phyloP scores from a whole-genome alignment of 2,329 filamentous ascomycete species.

The Sporothrix pallida region DNA sequence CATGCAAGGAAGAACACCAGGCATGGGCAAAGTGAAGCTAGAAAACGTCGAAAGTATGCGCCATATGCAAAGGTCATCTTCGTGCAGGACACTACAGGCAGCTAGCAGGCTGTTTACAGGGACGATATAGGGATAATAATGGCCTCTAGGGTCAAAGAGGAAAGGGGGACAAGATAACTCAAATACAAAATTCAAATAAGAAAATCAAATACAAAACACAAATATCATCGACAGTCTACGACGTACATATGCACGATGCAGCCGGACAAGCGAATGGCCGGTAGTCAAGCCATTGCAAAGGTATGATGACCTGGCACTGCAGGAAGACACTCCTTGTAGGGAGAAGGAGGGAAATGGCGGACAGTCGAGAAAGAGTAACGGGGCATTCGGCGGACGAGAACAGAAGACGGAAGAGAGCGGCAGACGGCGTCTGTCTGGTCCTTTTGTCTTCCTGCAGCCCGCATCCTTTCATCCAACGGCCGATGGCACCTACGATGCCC shows the following conservation, averaged over 20 bases:
- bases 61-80: neutral
- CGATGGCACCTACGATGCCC: neutral
- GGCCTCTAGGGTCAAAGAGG: neutral
- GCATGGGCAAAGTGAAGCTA: neutral
- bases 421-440: neutral
- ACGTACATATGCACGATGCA: neutral
- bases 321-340: neutral
- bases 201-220: neutral
- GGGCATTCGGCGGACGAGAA: neutral
- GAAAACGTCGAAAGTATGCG: neutral
- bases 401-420: neutral
- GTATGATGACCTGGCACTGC: slow-evolving; percentile 11
- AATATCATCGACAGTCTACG: neutral
- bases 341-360: neutral
- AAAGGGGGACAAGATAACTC: neutral
- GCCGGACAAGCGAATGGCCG: neutral
- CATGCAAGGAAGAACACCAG: neutral
- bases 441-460: neutral
- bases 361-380: neutral
- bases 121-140: too few relatives aligned
- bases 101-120: too few relatives aligned
- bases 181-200: neutral
- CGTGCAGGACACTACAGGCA: neutral
- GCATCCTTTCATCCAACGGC: neutral
- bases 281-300: neutral